These are phyloP conservation scores for Pilaira anomala DNA, from an alignment of 192 early-diverging fungal species.

Conservation along the genomic window DNA sequence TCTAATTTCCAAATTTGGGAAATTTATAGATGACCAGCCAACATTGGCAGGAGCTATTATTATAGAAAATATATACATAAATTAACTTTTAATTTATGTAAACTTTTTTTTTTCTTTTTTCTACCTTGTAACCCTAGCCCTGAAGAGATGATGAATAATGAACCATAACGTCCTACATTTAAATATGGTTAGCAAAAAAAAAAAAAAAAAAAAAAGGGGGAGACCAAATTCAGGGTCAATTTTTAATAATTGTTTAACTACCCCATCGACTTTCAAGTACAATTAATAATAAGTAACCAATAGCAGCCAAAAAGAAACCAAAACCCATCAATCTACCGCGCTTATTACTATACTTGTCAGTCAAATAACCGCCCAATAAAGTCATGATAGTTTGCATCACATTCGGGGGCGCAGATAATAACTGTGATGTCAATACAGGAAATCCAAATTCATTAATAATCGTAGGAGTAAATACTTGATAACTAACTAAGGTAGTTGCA, in stretches of 20 bases:
- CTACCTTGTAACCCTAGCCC: constrained; percentile 22
- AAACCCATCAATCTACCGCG: constrained; percentile 16
- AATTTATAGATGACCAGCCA: constrained; percentile 26
- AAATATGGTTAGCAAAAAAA: no score
- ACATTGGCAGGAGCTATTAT: constrained; percentile 12
- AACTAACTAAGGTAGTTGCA: constrained; percentile 15
- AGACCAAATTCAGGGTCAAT: no score
- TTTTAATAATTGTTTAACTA: no score
- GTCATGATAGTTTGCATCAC: constrained; percentile 1
- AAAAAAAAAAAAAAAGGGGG: no score
- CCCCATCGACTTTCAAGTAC: constrained; percentile 26
- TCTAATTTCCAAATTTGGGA: constrained; percentile 9
- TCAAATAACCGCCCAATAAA: constrained; percentile 8
- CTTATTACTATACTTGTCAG: constrained; percentile 18
- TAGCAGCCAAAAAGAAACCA: constrained; percentile 11
- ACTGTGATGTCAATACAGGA: constrained; percentile 23
- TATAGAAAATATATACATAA: neutral
- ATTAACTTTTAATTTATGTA: no score
- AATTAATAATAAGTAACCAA: constrained; percentile 17
- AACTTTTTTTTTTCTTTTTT: no score
- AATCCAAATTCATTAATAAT: constrained; percentile 32
- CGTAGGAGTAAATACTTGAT: constrained; percentile 17
- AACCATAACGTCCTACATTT: constrained; percentile 17
- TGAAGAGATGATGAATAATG: constrained; percentile 14
- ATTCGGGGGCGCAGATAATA: constrained; percentile 27